Evolutionary conservation across 1,284 basidiomycete genomes (phyloP).

Genomic region (Golubevia sp.): DNA sequence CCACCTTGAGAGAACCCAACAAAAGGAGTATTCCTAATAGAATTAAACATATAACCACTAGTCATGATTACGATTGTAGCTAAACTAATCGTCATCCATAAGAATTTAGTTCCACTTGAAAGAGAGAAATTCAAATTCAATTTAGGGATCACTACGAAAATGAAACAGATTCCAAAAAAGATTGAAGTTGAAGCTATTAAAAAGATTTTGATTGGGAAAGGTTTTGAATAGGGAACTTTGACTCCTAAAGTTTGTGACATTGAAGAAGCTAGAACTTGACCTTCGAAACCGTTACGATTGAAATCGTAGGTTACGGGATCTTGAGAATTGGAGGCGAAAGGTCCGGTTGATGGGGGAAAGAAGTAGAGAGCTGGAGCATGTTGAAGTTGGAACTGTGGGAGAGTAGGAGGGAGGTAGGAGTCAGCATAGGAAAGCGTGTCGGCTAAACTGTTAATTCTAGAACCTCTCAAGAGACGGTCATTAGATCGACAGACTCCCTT

Average conservation of each 20-base stretch:
- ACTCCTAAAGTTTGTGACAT: slow-evolving; percentile 21
- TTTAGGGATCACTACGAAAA: no score
- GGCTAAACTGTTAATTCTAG: background rate
- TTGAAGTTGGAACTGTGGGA: slow-evolving; percentile 26
- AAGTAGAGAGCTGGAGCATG: slow-evolving; percentile 41
- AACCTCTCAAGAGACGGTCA: background rate
- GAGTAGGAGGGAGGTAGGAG: background rate
- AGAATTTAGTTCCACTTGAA: slow-evolving; percentile 15
- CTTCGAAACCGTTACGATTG: slow-evolving; percentile 30
- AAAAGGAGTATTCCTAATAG: slow-evolving; percentile 82
- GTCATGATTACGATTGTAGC: slow-evolving; percentile 67
- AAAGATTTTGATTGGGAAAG: slow-evolving; percentile 30
- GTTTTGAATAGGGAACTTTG: slow-evolving; percentile 27
- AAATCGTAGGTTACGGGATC: slow-evolving; percentile 39
- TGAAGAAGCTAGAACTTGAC: slow-evolving; percentile 18
- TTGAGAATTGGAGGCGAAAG: background rate
- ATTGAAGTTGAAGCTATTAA: slow-evolving; percentile 11
- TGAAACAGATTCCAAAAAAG: slow-evolving; percentile 5
- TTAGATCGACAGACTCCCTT: background rate
- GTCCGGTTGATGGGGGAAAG: slow-evolving; percentile 25
- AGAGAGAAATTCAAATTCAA: background rate
- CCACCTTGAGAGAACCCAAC: slow-evolving; percentile 65
- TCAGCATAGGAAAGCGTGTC: background rate
- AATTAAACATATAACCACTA: slow-evolving; percentile 85
- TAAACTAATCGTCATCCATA: slow-evolving; percentile 34